phyloP scores from a whole-genome alignment of 192 early-diverging fungal genomes.

The Dissophora globulifera region DNA sequence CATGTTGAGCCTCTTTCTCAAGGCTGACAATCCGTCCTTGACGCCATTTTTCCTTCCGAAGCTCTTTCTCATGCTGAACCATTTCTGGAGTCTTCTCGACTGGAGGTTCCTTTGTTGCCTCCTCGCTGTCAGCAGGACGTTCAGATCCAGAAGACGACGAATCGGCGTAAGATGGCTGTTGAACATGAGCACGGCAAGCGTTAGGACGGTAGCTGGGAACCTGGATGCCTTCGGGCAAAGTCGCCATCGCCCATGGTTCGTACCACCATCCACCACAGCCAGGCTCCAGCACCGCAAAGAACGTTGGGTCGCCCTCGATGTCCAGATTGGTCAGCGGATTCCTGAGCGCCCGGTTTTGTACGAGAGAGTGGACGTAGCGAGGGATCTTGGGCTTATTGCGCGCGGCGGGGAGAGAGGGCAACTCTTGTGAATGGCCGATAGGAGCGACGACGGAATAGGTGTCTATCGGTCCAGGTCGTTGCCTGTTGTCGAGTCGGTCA shows the following conservation, averaged over 20 bases:
- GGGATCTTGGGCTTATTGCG: conserved; percentile 18
- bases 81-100: conserved; percentile 9
- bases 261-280: conserved; percentile 46
- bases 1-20: conserved; percentile 42
- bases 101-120: background rate
- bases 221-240: background rate
- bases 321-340: conserved; percentile 49
- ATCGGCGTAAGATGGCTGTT: conserved; percentile 4
- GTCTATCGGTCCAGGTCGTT: background rate
- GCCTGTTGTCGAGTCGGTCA: background rate
- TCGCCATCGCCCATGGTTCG: conserved; percentile 42
- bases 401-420: too few relatives aligned
- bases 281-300: conserved; percentile 32
- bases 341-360: conserved; percentile 32
- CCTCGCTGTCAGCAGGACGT: background rate
- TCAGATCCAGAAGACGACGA: too few relatives aligned
- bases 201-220: background rate
- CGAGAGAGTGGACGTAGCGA: conserved; percentile 30
- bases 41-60: conserved; percentile 39
- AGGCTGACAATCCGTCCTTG: conserved; percentile 25
- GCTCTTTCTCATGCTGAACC: conserved; percentile 25
- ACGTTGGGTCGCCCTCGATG: conserved; percentile 37
- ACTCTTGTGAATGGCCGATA: too few relatives aligned
- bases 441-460: conserved; percentile 2
- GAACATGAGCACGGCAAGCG: too few relatives aligned